Base-by-base conservation (phyloP, 179 eudicot genomes). In the Camellia oleifera region DNA sequence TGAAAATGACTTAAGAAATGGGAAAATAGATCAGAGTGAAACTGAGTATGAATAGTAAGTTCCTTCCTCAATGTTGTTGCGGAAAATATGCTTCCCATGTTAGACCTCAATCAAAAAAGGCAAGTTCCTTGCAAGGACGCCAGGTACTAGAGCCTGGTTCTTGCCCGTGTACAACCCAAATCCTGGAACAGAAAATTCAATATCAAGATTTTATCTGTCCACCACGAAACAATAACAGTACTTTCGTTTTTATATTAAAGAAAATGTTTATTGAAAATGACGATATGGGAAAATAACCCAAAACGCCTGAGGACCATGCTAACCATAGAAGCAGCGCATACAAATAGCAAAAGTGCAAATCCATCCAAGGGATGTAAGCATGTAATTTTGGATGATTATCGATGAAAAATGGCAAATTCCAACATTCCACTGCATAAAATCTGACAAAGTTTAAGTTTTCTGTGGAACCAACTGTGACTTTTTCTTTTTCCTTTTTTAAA, bases 1-100 rank as follows among this genome's bases (percentile, higher is more conserved):
- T 53, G 76, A 53, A 72, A 72, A 72, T 72, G 76, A 72, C 74
- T 71, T 15, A 46, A 20, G 23, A 69, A 45, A 2, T 44, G 53
- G 8, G 40, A 26, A 45, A 69, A 3, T 44, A 2, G 54, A 17
- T 48, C 5, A 4, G 7, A 48, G 52, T 48, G 52, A 48, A 48
- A 48, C 52, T 48, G 52, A 48, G 52, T 7, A 48, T 48, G 52
- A 48, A 48, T 7, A 48, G 52, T 48, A 48, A 48, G 23, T 4
- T 46, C 73, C 32, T 69, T 69, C 11, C 11, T 69, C 73, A 17
- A 69, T 69, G 26, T 69, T 69, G 23, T 15, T 46, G 54, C 73
- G 45, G 73, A 69, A 69, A 69, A 45, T 45, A 69, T 69, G 72
- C 26, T 15, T 12, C 53, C 64, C 4, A 61, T 61, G n/a, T 15